Evolutionary conservation across 108 stramenopile species (phyloP).

Genomic region (Skeletonema potamos): DNA sequence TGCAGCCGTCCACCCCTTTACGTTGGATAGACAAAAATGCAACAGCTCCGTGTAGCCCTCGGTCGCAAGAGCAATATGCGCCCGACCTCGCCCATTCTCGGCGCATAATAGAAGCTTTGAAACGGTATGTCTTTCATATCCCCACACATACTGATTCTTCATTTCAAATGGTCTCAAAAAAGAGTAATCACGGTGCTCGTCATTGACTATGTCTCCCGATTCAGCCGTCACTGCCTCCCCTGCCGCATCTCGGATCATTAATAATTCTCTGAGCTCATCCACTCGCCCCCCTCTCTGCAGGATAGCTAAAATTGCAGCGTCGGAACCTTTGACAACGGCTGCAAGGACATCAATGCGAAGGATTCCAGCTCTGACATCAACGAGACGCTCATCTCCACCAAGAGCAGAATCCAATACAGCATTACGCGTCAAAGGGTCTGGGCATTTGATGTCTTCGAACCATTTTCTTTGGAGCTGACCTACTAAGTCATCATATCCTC

Average conservation of each 20-base stretch:
- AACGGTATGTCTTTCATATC: neutral
- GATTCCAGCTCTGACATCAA: neutral
- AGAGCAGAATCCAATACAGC: neutral
- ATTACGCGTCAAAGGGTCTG: neutral
- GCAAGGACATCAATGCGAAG: neutral
- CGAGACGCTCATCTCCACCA: neutral
- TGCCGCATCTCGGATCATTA: neutral
- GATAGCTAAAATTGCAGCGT: neutral
- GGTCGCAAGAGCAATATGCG: neutral
- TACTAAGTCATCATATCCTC: neutral
- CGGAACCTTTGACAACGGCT: neutral
- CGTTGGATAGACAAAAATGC: neutral
- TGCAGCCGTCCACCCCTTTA: neutral
- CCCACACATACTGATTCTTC: neutral
- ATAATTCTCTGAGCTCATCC: neutral
- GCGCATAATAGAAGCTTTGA: neutral
- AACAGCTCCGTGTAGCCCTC: neutral
- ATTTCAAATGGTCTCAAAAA: neutral
- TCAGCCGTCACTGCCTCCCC: neutral
- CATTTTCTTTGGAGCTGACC: neutral
- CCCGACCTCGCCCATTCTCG: neutral
- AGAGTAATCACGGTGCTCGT: neutral
- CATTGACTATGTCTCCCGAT: neutral
- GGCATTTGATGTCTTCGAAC: neutral
- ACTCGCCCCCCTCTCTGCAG: neutral